A percentile compares a stretch with the other conserved stretches of the same genome.
Evolutionary conservation across 2,329 filamentous ascomycete genomes (phyloP).

Genomic region (Microdochium nivale): DNA sequence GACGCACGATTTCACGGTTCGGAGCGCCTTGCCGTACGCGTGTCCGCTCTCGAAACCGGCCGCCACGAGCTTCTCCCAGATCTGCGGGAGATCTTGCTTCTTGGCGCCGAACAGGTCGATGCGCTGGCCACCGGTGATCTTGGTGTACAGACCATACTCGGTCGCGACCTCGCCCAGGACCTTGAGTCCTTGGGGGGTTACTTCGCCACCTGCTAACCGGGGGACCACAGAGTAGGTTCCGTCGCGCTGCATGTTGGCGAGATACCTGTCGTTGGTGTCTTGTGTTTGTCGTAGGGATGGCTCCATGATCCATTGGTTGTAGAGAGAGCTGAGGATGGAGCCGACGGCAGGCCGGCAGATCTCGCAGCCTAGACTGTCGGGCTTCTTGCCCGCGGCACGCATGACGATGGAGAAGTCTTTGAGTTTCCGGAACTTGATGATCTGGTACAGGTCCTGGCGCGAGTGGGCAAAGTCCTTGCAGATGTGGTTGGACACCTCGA

Average conservation of each 20-base stretch:
- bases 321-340: constrained; percentile 73
- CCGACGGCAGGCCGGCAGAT: constrained; percentile 76
- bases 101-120: constrained; percentile 90
- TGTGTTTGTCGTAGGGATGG: constrained; percentile 64
- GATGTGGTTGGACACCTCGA: constrained; percentile 79
- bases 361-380: constrained; percentile 71
- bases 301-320: constrained; percentile 77
- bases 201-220: constrained; percentile 75
- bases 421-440: constrained; percentile 73
- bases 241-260: constrained; percentile 86
- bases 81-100: constrained; percentile 75
- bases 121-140: constrained; percentile 85
- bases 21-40: constrained; percentile 80
- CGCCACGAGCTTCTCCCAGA: constrained; percentile 73
- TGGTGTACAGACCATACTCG: constrained; percentile 78
- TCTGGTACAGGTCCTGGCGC: constrained; percentile 82
- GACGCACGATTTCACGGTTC: constrained; percentile 88
- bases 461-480: constrained; percentile 80
- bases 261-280: constrained; percentile 82
- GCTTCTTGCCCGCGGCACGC: constrained; percentile 65
- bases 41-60: constrained; percentile 88
- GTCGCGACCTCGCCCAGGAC: constrained; percentile 77
- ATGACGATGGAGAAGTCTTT: constrained; percentile 68
- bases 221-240: constrained; percentile 87
- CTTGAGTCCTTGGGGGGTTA: constrained; percentile 78